phyloP scores from a whole-genome alignment of 495 filamentous ascomycete species.

The Penicillium coffeae region DNA sequence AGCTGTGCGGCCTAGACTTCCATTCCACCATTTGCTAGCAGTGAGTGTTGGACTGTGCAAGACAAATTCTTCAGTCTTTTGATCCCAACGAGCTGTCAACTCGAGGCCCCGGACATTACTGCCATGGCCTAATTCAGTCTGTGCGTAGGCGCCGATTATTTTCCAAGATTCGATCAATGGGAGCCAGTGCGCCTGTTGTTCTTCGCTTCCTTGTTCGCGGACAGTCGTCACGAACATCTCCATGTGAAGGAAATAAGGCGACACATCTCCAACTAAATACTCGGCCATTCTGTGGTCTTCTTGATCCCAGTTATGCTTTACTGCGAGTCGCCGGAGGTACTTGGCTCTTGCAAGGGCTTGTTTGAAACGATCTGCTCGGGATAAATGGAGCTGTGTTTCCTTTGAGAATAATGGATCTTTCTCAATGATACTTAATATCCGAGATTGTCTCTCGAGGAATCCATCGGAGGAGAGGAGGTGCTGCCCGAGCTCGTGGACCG shows the following conservation, averaged over 20 bases:
- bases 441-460: slow-evolving; percentile 41
- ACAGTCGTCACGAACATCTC: slow-evolving; percentile 38
- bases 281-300: slow-evolving; percentile 44
- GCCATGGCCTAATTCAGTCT: slow-evolving; percentile 48
- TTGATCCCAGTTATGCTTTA: slow-evolving; percentile 36
- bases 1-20: slow-evolving; percentile 41
- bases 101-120: slow-evolving; percentile 49
- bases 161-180: slow-evolving; percentile 40
- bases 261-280: slow-evolving; percentile 43
- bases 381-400: slow-evolving; percentile 39
- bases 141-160: slow-evolving; percentile 45
- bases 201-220: slow-evolving; percentile 41
- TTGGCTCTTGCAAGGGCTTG: slow-evolving; percentile 46
- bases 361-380: slow-evolving; percentile 43
- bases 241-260: slow-evolving; percentile 38
- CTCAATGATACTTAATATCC: slow-evolving; percentile 33
- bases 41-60: slow-evolving; percentile 46
- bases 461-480: slow-evolving; percentile 38
- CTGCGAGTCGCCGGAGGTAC: slow-evolving; percentile 36
- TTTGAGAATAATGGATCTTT: slow-evolving; percentile 40
- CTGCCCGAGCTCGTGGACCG: slow-evolving; percentile 31
- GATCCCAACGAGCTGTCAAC: slow-evolving; percentile 41
- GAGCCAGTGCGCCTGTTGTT: slow-evolving; percentile 41
- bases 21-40: slow-evolving; percentile 52
- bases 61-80: slow-evolving; percentile 36